Evolutionary conservation across 345 rosid genomes (phyloP), one percentile per base, ranked within the genome.

Genomic region (Populus simonii): DNA sequence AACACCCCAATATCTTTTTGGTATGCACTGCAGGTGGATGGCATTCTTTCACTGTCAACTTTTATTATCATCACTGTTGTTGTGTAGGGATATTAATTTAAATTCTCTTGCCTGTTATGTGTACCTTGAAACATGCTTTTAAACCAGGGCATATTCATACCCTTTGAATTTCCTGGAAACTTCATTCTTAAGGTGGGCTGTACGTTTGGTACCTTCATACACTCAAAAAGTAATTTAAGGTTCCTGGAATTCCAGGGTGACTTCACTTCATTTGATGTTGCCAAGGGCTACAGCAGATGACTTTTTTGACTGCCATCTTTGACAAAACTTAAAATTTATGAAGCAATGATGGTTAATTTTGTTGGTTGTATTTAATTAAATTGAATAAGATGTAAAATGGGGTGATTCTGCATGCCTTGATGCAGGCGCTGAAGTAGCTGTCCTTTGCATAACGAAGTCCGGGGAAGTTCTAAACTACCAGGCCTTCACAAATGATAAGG

Each of bases 371-470:
- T 25, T 63, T 63, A 11, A 63, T 63, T 41, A 0, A 59, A 55
- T 8, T 53, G 51, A 59, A 71, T 33, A 66, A 78, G 29, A n/a
- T 22, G 63, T 78, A 8, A 47, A 71, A 51, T 36, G 5, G 20
- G 53, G 6, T 16, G 36, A 31, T 68, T 20, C 66, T 41, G 12
- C 57, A 59, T 78, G 11, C 68, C 7, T 73, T 33, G 59, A 29
- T 81, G 83, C 88, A 93, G 99, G 98, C 69, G 97, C 98, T 20
- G 99, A 96, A 86, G 99, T 93, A 38, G 99, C 97, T 10, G 98
- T 92, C 70, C 97, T 96, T 27, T 96, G 98, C 86, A 96, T 96
- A 84, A 92, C 98, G 13, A 96, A 90, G 81, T 86, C 96, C 0
- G 96, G 99, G 27, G 97, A 96, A 82, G 98, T 96, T 35, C 83